These are phyloP conservation scores for Cryptococcus neoformans DNA, from an alignment of 1,284 basidiomycete species.

Conservation along the genomic window DNA sequence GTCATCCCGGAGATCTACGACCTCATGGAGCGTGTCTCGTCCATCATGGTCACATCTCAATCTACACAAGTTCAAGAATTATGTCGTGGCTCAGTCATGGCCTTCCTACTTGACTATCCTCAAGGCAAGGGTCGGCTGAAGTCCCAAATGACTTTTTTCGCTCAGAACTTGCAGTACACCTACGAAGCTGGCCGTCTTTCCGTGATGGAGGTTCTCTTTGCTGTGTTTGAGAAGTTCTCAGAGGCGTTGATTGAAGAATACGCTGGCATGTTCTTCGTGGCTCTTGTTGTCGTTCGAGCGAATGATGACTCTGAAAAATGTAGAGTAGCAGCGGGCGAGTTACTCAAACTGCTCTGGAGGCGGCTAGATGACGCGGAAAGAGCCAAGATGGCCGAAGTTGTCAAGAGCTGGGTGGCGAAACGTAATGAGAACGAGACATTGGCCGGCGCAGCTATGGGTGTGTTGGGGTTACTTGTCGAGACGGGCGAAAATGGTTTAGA, in stretches of 20 bases:
- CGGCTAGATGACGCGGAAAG: conserved; percentile 64
- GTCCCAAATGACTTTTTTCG: conserved; percentile 87
- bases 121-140: conserved; percentile 89
- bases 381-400: conserved; percentile 57
- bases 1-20: conserved; percentile 98
- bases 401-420: conserved; percentile 67
- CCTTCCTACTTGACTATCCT: conserved; percentile 97
- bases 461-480: conserved; percentile 69
- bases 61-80: conserved; percentile 86
- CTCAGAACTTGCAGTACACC: conserved; percentile 88
- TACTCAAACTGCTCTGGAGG: conserved; percentile 72
- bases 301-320: conserved; percentile 92
- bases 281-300: conserved; percentile 86
- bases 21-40: conserved; percentile 91
- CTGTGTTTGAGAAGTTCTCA: conserved; percentile 83
- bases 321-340: conserved; percentile 76
- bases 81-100: conserved; percentile 82
- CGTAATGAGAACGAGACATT: conserved; percentile 28
- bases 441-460: conserved; percentile 57
- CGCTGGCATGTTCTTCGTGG: conserved; percentile 86
- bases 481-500: conserved; percentile 8
- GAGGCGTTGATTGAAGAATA: conserved; percentile 72
- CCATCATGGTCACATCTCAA: conserved; percentile 93
- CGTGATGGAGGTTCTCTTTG: conserved; percentile 84
- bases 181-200: conserved; percentile 88